These are phyloP conservation scores for Globisporangium heterothallicum DNA, from an alignment of 352 stramenopile species.

Conservation along the genomic window DNA sequence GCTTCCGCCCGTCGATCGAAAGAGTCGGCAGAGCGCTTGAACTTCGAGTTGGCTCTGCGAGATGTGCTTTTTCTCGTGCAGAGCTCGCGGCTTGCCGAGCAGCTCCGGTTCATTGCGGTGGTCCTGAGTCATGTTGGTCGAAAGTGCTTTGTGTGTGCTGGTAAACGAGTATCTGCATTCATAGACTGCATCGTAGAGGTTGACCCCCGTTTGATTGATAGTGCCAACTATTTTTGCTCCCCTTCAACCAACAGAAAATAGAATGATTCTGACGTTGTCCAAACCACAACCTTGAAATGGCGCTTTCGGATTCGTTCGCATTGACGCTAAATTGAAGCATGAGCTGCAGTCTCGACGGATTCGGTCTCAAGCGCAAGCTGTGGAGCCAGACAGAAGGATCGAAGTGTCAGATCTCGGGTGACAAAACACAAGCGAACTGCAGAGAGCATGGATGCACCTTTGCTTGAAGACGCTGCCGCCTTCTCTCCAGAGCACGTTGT, in stretches of 20 bases:
- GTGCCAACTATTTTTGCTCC: background rate
- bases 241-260: background rate
- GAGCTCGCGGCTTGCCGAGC: background rate
- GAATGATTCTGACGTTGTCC: too few species aligned
- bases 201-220: background rate
- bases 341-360: background rate
- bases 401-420: background rate
- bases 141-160: background rate
- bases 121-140: constrained; percentile 7
- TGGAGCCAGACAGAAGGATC: background rate
- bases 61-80: constrained; percentile 18
- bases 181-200: background rate
- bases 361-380: constrained; percentile 14
- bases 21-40: constrained; percentile 38
- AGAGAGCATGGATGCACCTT: constrained; percentile 20
- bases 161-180: background rate
- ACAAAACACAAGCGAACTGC: background rate
- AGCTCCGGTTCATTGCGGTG: background rate
- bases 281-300: too few species aligned
- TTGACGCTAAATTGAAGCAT: constrained; percentile 4
- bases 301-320: too few species aligned
- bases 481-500: constrained; percentile 39
- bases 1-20: constrained; percentile 28
- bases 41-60: constrained; percentile 40
- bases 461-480: constrained; percentile 35